Percentiles rank a stretch among this genome's conserved stretches.
These are phyloP conservation scores for Globisporangium megalacanthum DNA, from an alignment of 352 stramenopile genomes.

Conservation along the genomic window DNA sequence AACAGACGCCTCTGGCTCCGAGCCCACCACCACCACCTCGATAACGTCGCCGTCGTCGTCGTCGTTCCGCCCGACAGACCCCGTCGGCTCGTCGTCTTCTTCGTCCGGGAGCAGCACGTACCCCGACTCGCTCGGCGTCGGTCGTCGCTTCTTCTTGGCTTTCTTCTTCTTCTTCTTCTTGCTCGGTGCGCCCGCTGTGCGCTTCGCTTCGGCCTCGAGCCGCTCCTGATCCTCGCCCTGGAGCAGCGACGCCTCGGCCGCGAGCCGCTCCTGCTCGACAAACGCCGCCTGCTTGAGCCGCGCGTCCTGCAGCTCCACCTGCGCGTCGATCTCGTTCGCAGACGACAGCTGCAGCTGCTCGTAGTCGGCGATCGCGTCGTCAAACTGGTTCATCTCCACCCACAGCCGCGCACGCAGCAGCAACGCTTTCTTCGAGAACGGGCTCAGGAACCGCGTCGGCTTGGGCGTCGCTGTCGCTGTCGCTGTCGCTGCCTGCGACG, in stretches of 20 bases:
- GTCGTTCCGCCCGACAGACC: not conserved
- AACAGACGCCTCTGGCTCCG: not conserved
- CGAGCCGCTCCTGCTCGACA: conserved; percentile 33
- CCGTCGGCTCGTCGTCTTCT: conserved; percentile 17
- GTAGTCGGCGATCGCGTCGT: conserved; percentile 60
- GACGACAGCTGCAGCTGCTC: conserved; percentile 46
- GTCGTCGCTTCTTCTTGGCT: conserved; percentile 61
- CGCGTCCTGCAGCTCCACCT: conserved; percentile 65
- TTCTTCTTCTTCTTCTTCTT: conserved; percentile 76
- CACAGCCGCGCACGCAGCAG: conserved; percentile 48
- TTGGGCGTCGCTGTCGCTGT: conserved; percentile 2
- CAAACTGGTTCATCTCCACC: conserved; percentile 40
- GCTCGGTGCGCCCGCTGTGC: conserved; percentile 3
- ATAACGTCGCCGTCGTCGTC: not conserved
- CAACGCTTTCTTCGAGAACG: conserved; percentile 45
- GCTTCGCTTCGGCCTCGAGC: conserved; percentile 13
- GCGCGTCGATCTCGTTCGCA: conserved; percentile 74
- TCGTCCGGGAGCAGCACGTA: conserved; percentile 45
- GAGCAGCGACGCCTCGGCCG: conserved; percentile 48
- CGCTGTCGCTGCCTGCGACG: not conserved
- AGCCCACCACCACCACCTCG: not conserved
- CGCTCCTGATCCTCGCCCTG: conserved; percentile 25
- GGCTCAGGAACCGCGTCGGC: conserved; percentile 41
- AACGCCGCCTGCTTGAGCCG: conserved; percentile 30
- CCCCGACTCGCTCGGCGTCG: conserved; percentile 14